phyloP scores from a whole-genome alignment of 345 rosid genomes.

The Eucalyptus paniculata region DNA sequence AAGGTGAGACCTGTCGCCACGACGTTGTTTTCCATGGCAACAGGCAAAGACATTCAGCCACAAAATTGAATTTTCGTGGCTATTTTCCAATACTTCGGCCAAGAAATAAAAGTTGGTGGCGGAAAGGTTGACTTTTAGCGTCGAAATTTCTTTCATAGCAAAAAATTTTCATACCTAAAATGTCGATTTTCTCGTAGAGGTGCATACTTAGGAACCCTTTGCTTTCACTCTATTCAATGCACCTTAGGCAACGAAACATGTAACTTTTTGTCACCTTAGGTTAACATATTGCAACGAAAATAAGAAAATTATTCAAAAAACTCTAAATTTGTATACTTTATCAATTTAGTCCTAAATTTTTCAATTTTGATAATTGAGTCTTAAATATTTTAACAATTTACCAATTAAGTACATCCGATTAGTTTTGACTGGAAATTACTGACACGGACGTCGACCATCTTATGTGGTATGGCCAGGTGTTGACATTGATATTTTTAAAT shows the following conservation, averaged over 20 bases:
- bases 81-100: not conserved
- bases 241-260: not conserved
- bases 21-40: not conserved
- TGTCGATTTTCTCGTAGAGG: not conserved
- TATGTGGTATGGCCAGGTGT: accelerated
- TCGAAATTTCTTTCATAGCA: not conserved
- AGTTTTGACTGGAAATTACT: accelerated
- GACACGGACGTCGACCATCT: accelerated
- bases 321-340: too few relatives aligned
- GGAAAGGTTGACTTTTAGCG: not conserved
- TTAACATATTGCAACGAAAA: not conserved
- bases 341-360: too few relatives aligned
- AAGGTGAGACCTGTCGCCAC: not conserved
- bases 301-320: too few relatives aligned
- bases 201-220: not conserved
- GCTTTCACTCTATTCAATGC: not conserved
- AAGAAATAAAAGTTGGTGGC: not conserved
- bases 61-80: not conserved
- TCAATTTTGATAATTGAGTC: too few relatives aligned
- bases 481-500: too few relatives aligned
- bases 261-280: not conserved
- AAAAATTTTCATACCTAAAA: not conserved
- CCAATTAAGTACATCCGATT: too few relatives aligned
- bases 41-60: not conserved
- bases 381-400: too few relatives aligned